Percentiles rank a stretch among this genome's conserved stretches.
Evolutionary conservation across 2,329 filamentous ascomycete species (phyloP).

Genomic region (Eutypella sp.): DNA sequence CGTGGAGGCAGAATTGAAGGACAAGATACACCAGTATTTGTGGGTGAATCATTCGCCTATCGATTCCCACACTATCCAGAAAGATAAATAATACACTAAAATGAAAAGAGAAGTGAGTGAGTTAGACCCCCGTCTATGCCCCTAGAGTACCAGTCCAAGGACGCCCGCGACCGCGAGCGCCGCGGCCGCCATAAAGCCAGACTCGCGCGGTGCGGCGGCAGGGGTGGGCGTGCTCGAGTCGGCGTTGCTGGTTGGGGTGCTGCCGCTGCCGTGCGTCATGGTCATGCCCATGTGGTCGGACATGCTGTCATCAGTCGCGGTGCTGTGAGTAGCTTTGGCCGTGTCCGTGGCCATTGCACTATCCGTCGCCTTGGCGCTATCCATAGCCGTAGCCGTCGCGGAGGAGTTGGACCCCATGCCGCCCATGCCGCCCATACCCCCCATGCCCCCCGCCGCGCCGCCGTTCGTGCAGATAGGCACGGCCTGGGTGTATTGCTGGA

Average conservation of each 20-base stretch:
- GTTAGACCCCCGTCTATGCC: too few relatives aligned
- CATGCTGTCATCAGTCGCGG: background rate
- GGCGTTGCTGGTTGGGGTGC: background rate
- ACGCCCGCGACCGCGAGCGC: too few relatives aligned
- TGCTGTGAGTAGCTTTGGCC: too few relatives aligned
- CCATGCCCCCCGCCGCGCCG: background rate
- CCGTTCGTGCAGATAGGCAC: slow-evolving; percentile 12
- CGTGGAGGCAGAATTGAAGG: too few relatives aligned
- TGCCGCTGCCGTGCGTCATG: background rate
- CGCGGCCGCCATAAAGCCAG: slow-evolving; percentile 10
- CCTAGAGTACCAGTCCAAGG: too few relatives aligned
- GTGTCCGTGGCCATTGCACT: background rate
- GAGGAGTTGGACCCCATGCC: too few relatives aligned
- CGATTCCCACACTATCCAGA: too few relatives aligned
- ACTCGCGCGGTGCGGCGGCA: slow-evolving; percentile 14
- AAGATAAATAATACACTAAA: too few relatives aligned
- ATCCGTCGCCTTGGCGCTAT: background rate
- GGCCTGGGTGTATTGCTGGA: slow-evolving; percentile 4
- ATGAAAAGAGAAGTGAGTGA: too few relatives aligned
- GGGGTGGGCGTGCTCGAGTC: background rate
- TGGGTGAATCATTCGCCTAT: too few relatives aligned
- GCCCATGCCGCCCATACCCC: background rate
- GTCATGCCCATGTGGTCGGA: background rate
- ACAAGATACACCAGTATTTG: too few relatives aligned
- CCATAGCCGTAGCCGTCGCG: background rate